Percentiles rank a stretch among this genome's conserved stretches.
phyloP scores from a whole-genome alignment of 768 basidiomycete species.

The Suillus occidentalis region DNA sequence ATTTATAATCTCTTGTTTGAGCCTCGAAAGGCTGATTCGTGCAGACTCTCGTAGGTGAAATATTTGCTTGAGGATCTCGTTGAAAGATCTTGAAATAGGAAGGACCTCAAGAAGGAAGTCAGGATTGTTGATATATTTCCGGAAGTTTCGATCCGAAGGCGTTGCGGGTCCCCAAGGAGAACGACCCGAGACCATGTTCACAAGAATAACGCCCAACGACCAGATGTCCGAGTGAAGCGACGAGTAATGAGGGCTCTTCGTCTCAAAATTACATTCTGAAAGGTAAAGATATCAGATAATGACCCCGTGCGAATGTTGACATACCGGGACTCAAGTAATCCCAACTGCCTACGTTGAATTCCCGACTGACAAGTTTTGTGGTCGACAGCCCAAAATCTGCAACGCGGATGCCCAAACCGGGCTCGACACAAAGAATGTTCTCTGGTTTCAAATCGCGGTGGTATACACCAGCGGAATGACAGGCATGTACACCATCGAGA shows the following conservation, averaged over 20 bases:
- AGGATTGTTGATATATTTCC: constrained; percentile 57
- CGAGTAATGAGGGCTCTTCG: constrained; percentile 26
- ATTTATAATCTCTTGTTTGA: constrained; percentile 56
- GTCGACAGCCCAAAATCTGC: constrained; percentile 81
- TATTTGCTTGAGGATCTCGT: constrained; percentile 66
- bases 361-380: constrained; percentile 41
- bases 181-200: constrained; percentile 72
- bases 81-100: constrained; percentile 71
- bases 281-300: constrained; percentile 6
- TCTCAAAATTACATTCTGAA: constrained; percentile 54
- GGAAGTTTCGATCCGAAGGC: constrained; percentile 64
- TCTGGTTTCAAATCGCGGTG: constrained; percentile 91
- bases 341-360: constrained; percentile 59
- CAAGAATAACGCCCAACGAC: constrained; percentile 77
- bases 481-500: constrained; percentile 74
- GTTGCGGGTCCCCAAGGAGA: constrained; percentile 77
- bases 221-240: constrained; percentile 53
- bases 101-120: constrained; percentile 68
- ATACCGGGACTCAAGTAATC: constrained; percentile 73
- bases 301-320: constrained; percentile 14
- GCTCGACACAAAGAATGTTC: constrained; percentile 63
- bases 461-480: constrained; percentile 67
- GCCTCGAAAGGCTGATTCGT: constrained; percentile 60
- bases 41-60: constrained; percentile 61
- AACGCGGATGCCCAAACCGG: constrained; percentile 53